Base-by-base conservation (phyloP, 371 early-diverging fungal species). In the Smittium culicis region DNA sequence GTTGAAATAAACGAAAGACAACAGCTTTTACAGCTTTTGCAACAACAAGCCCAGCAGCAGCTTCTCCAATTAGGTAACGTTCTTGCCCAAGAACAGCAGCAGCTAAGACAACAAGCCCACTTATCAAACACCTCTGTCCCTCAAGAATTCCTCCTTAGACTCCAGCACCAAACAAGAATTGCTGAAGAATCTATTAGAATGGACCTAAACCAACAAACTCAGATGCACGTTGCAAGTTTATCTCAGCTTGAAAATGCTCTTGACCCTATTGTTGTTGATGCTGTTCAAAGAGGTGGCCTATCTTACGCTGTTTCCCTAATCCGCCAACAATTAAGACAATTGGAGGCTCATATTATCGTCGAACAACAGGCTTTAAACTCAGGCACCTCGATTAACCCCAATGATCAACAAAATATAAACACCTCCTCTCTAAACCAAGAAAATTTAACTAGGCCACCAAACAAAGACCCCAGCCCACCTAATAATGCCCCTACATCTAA, bases 211-310 rank as follows among this genome's bases (percentile, higher is more conserved):
- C 77, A 77, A 69, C 63, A 67, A 1, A 34, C 66, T 1, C 71
- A 75, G 58, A 30, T 62, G 17, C 74, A 77, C 28, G 62, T 71
- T 1, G 35, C 65, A 11, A 67, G 74, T 35, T 69, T 77, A 30
- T 66, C 70, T 1, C 77, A 70, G 31, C 67, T 77, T 17, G 77
- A 77, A 35, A 62, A 67, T 45, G 66, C 68, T 34, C 57, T 74
- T 1, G 77, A 77, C 35, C 77, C 77, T 0, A 74, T 77, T 11
- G 74, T 77, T 55, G 66, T 66, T 60, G 77, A 77, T 27, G 73
- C 74, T 2, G 65, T 77, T 54, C 29, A 73, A 34, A 71, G 69
- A 35, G 69, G 65, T n/a, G 77, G 77, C 5, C 25, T 75, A 1
- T 68, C 63, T 2, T 73, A 63, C 35, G 77, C 77, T 14, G 65